Base-by-base conservation (phyloP, 345 rosid genomes). In the Ricinus communis region DNA sequence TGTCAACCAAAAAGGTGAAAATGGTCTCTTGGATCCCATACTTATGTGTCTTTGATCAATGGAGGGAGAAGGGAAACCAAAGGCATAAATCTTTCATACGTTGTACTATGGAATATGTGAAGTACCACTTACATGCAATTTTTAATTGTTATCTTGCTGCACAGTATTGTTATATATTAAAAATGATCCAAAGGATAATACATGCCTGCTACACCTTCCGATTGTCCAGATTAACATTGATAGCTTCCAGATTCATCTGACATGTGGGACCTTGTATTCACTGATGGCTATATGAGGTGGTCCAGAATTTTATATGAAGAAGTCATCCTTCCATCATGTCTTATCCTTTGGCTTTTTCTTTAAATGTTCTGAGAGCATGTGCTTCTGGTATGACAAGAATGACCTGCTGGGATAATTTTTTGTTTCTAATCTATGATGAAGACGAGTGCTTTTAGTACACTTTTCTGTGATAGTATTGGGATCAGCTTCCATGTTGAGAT, bases 241-340 rank as follows among this genome's bases (percentile, higher is more conserved):
- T 8, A 22, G 15, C 8, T 25, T 64, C 15, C 25, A 52, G 68
- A 45, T 40, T 43, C 8, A 27, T 46, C 22, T 45, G 54, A 46
- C 15, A 53, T 19, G 25, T 30, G 41, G 68, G 68, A 47, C 68
- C 68, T 27, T 47, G 24, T 47, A 16, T 46, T 47, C 30, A 24
- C 14, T 25, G 38, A 33, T 28, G 55, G 27, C 41, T 27, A 28
- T 60, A 43, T 27, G 24, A 59, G 41, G 68, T 65, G 55, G 55
- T 46, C 27, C 41, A 28, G n/a, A 25, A 27, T 65, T 28, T 46
- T 1, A 64, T 15, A 5, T 19, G 43, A 5, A 43, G 52, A 18
- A 65, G 38, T 24, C 52, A 47, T 45, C 11, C 7, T 45, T 49
- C 45, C 50, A 64, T 64, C 5, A 45, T 64, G 68, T 36, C 54